phyloP scores from a whole-genome alignment of 2,329 filamentous ascomycete species.

The Phaeosphaeria sp. region DNA sequence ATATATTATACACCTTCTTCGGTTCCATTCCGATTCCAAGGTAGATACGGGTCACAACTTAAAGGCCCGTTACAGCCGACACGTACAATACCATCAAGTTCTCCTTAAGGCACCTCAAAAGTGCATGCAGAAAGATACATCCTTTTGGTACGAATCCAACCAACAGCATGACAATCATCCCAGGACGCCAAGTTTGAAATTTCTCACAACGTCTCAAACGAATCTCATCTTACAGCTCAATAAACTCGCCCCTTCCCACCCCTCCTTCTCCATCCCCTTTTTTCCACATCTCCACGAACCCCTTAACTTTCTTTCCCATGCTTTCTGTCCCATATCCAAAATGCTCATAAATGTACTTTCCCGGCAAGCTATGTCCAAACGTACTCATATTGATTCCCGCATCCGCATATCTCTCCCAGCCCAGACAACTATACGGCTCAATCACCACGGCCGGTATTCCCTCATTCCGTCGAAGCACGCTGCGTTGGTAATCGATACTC shows the following conservation, averaged over 20 bases:
- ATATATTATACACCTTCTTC: too few species aligned
- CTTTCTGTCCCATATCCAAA: constrained; percentile 1
- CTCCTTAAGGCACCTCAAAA: too few species aligned
- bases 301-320: constrained; percentile 5
- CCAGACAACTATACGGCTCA: constrained; percentile 63
- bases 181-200: too few species aligned
- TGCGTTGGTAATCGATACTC: constrained; percentile 50
- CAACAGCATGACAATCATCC: too few species aligned
- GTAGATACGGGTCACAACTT: too few species aligned
- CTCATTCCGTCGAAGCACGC: constrained; percentile 50
- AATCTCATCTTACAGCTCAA: constrained; percentile 5
- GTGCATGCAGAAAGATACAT: too few species aligned
- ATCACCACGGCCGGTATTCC: constrained; percentile 61
- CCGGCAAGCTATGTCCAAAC: constrained; percentile 49
- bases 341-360: constrained; percentile 1
- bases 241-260: constrained; percentile 15
- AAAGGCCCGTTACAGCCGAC: too few species aligned
- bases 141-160: too few species aligned
- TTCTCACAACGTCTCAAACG: too few species aligned
- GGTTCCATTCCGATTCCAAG: too few species aligned
- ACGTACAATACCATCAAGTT: too few species aligned
- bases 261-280: too few species aligned
- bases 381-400: constrained; percentile 59
- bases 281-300: constrained; percentile 4
- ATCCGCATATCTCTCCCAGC: constrained; percentile 66